phyloP scores from a whole-genome alignment of 495 filamentous ascomycete genomes.

The Staphylotrichum longicolle region DNA sequence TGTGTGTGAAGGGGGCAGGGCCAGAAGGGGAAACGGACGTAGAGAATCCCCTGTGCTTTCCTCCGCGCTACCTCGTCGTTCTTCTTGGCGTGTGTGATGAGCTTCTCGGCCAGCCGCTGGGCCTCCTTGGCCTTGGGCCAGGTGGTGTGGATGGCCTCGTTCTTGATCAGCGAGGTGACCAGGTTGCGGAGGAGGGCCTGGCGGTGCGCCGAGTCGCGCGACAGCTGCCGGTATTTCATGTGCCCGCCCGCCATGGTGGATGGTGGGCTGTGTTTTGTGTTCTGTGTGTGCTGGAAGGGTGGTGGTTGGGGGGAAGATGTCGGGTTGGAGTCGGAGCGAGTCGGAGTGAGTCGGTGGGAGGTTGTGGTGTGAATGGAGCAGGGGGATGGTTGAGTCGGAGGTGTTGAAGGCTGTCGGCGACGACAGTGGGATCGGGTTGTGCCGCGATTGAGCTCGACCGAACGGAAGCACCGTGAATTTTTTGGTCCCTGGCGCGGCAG shows the following conservation, averaged over 20 bases:
- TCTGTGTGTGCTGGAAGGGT: no score
- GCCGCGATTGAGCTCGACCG: background rate
- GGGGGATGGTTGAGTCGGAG: background rate
- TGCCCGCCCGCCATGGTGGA: slow-evolving; percentile 75
- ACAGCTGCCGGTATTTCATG: slow-evolving; percentile 81
- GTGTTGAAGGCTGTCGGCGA: background rate
- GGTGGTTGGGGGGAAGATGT: no score
- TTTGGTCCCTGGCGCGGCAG: slow-evolving; percentile 7
- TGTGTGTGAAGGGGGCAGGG: background rate
- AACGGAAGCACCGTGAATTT: slow-evolving; percentile 13
- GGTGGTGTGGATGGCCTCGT: slow-evolving; percentile 91
- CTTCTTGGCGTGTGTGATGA: slow-evolving; percentile 89
- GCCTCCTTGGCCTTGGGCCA: slow-evolving; percentile 97
- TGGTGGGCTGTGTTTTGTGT: slow-evolving; percentile 8
- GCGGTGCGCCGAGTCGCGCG: slow-evolving; percentile 79
- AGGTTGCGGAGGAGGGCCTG: slow-evolving; percentile 93
- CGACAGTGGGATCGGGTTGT: background rate
- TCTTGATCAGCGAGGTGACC: slow-evolving; percentile 88
- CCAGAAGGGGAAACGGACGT: slow-evolving; percentile 54
- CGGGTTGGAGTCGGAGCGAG: no score
- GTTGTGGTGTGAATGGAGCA: background rate
- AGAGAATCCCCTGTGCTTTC: slow-evolving; percentile 72
- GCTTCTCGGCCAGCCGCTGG: slow-evolving; percentile 85
- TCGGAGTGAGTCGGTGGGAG: background rate
- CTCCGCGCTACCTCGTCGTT: slow-evolving; percentile 73